These are phyloP conservation scores for Solanum medicagineum DNA, from an alignment of 257 asterid species.

Conservation along the genomic window DNA sequence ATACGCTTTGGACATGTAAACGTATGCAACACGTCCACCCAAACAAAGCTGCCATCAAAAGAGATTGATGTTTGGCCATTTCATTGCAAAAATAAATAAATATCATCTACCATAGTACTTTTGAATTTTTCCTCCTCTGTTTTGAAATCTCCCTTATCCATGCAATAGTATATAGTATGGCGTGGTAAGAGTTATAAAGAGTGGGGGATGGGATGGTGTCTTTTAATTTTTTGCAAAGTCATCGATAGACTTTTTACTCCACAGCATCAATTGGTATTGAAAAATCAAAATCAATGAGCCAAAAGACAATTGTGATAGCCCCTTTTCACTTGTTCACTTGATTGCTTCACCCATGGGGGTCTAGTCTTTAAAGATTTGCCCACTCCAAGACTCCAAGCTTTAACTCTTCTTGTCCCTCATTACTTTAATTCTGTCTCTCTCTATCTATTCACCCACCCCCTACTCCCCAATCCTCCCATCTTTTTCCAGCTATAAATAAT, in stretches of 20 bases:
- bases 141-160: background rate
- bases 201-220: background rate
- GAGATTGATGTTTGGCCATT: background rate
- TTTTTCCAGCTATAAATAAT: conserved; percentile 27
- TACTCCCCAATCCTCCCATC: background rate
- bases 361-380: conserved; percentile 30
- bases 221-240: background rate
- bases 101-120: background rate
- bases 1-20: background rate
- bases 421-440: background rate
- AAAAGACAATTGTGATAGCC: background rate
- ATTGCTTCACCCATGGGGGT: conserved; percentile 14
- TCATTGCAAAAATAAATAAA: background rate
- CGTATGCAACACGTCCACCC: background rate
- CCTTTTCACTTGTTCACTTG: conserved; percentile 5
- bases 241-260: conserved; percentile 7
- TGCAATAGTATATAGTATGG: background rate
- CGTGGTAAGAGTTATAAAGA: background rate
- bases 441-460: background rate
- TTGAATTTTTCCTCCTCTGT: background rate
- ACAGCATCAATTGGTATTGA: conserved; percentile 2
- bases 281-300: background rate
- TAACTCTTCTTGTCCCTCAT: conserved; percentile 4
- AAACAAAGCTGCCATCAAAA: background rate
- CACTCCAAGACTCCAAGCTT: conserved; percentile 53